Base-by-base conservation (phyloP, 345 rosid species). In the Sonneratia alba region DNA sequence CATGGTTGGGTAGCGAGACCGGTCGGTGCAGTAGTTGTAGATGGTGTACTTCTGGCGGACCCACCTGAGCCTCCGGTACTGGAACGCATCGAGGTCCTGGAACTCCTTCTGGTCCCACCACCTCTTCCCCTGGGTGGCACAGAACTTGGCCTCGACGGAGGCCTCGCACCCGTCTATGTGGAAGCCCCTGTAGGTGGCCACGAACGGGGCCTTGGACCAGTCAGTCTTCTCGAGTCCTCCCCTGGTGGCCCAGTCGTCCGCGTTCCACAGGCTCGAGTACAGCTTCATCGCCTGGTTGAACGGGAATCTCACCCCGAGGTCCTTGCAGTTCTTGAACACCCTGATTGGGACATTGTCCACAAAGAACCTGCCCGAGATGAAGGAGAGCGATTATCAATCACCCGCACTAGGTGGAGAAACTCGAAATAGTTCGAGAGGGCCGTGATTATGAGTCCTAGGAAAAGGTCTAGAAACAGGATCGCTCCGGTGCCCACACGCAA, bases 161-260 rank as follows among this genome's bases (percentile, higher is more conserved):
- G 81, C 83, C 76, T 83, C 85, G 9, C 83, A 83, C 14, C 85
- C 85, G 48, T 80, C 81, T 1, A 78, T 55, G 80, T 78, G 83
- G 82, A 83, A 83, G 12, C 83, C 73, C 76, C 61, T 70, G 82
- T 80, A 80, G 45, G 80, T 18, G 36, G 83, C 83, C 8, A 80
- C 34, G n/a, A 90, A 92, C 0, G 97, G 98, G 2, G 93, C 95
- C 47, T 87, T 90, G 65, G 80, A 82, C 98, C 95, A 92, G 80
- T 90, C 87, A 0, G 96, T 90, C 75, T 92, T 90, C 82, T 88
- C 96, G 0, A 92, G 82, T 9, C 97, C 97, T 21, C 96, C 96
- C 22, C 97, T 79, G 1, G 97, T 92, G 22, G 97, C 97, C 97
- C 97, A 92, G 64, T 92, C 96, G 43, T 91, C 93, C 0, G 91